Evolutionary conservation across 805 yeast species (phyloP), one percentile per base, ranked within the genome.

Genomic region (Wickerhamomyces queroliae): DNA sequence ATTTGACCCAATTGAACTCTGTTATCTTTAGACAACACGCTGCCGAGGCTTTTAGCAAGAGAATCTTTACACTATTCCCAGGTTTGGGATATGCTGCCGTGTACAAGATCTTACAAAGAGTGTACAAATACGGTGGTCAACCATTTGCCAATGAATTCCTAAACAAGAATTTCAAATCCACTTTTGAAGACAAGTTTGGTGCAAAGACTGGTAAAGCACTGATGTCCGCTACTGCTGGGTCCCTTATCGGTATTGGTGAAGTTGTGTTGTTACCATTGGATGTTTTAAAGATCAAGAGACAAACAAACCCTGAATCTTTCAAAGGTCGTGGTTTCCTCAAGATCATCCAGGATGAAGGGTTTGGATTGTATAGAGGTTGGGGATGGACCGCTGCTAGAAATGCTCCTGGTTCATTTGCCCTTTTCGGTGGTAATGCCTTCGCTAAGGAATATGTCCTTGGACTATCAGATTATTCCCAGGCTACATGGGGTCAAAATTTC

Each of bases 331-430:
- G 99, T 10, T 90, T 93, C 68, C 45, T 90, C 50, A 83, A 76
- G 64, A 87, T 93, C 56, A 61, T 93, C 44, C 58, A 71, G 40
- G 99, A 93, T 60, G 99, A 93, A 68, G 98, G 99, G 16, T 74
- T 88, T 43, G 88, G 93, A 19, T 72, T 93, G 52, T 93, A 93
- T 70, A 76, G 96, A 62, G 99, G 99, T 50, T 90, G 97, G 95
- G 98, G 97, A 43, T 93, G 99, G 99, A 93, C 99, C 44, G 95
- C 95, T 52, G 99, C 99, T 33, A 83, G 99, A 77, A 93, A 93
- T 62, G 97, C 98, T 2, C 99, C 99, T 28, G 99, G 99, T 44
- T 88, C 96, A 2, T 93, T 93, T 59, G 96, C 98, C 15, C 72
- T 93, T 42, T 93, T 93, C 53, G 99, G 99, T 52, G 99, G 98